These are phyloP conservation scores for Scutellaria galericulata DNA, from an alignment of 257 asterid species.

Conservation along the genomic window DNA sequence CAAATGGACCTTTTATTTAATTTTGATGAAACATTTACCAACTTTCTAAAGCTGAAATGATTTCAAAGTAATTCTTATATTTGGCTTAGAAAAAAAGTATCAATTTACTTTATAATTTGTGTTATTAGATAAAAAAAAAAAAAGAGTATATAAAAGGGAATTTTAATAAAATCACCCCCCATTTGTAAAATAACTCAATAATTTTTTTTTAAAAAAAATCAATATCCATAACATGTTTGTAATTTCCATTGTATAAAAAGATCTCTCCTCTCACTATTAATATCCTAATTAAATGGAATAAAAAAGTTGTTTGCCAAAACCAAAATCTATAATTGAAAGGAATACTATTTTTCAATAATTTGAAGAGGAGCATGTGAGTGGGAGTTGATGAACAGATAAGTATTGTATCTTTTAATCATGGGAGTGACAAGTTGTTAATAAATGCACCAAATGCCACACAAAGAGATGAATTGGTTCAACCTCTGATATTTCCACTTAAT, in stretches of 20 bases:
- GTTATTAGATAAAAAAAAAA: no score
- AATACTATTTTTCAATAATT: constrained; percentile 32
- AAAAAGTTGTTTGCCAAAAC: not conserved
- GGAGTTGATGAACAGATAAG: constrained; percentile 51
- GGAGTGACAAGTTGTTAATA: constrained; percentile 38
- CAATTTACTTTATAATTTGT: no score
- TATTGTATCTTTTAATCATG: constrained; percentile 31
- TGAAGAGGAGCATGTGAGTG: constrained; percentile 48
- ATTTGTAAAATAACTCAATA: no score
- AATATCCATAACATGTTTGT: no score
- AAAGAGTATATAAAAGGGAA: no score
- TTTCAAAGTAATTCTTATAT: not conserved
- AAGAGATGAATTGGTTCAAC: constrained; percentile 42
- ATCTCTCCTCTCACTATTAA: no score
- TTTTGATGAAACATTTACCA: constrained; percentile 30
- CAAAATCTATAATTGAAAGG: not conserved
- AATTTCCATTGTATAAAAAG: no score
- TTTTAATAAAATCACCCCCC: no score
- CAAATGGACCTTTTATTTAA: constrained; percentile 25
- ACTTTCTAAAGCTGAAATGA: constrained; percentile 18
- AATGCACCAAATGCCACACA: constrained; percentile 46
- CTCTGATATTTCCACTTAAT: constrained; percentile 5
- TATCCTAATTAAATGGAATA: not conserved
- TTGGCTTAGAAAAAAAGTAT: no score
- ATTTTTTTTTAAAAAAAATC: no score